Evolutionary conservation across 1,284 basidiomycete species (phyloP), one percentile per base, ranked within the genome.

Genomic region (Cryptococcus hybrid): DNA sequence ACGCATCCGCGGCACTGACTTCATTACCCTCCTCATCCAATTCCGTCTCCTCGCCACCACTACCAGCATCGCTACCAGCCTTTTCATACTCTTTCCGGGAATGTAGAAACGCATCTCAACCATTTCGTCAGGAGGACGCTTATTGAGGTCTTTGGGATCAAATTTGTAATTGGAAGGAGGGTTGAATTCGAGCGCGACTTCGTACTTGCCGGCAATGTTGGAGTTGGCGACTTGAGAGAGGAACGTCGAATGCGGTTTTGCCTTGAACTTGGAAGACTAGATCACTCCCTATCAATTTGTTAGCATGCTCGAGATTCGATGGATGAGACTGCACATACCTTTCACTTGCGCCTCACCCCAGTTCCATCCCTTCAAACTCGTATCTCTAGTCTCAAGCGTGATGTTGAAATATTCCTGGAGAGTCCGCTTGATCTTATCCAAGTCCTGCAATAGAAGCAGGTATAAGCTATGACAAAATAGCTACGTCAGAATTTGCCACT

Each of bases 31-130:
- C 81, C 30, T 78, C 81, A 52, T 80, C 79, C 47, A 70, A 69
- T 39, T 76, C 78, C 2, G 76, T 76, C 55, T 78, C 76, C 38
- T 86, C 83, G 4, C 85, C 88, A 59, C 86, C 86, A 15, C 79
- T 83, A 59, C 88, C 89, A 0, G 84, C 87, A 66, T 86, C 86
- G 61, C 84, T 86, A 24, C 85, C 82, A 5, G 85, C 86, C 24
- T 60, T 54, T 76, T 77, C 60, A 67, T 69, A 52, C 61, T 68
- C 63, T 75, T 73, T 7, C 95, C 95, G 1, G 96, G 96, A 3
- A 99, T 89, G 69, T 95, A 92, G 81, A 99, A 91, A 5, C 96
- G 86, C 69, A 99, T 93, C 77, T 99, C 96, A 40, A 92, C 87
- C 78, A 99, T 86, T 76, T 99, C 94, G 73, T 97, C 93, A 1